Base-by-base conservation (phyloP, 148 eudicot species). In the Diospyros lotus region DNA sequence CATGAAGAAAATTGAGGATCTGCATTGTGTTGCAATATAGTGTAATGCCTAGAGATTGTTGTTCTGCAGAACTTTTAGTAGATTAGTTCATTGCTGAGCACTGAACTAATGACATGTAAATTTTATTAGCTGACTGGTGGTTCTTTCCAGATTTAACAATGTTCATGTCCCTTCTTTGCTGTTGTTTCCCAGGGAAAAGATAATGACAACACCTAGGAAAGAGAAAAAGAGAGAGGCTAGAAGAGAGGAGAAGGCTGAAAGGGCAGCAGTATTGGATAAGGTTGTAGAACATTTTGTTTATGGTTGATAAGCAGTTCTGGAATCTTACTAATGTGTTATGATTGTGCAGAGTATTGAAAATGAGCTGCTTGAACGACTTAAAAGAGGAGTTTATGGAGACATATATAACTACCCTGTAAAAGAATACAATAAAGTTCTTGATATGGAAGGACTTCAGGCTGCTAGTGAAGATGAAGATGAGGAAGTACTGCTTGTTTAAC, bases 191-290 rank as follows among this genome's bases (percentile, higher is more conserved):
- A 94, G 98, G 85, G 98, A 94, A 81, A 90, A 89, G 88, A 82
- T 90, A 75, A 89, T 89, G 96, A 82, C 98, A 6, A 77, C 76
- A 28, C 97, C 98, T 13, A 89, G 93, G 82, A 89, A 89, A 81
- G 81, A 84, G 84, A 78, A 38, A 61, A 94, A 89, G 78, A 84
- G 98, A 79, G 98, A 94, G 73, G 71, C 92, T 53, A 84, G 96
- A 77, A 87, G 93, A 75, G 85, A 81, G 80, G 89, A 90, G 65
- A 94, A 94, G 84, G 96, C 98, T 72, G 97, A 89, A 84, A 89
- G 79, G 67, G 96, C 94, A 52, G 98, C 98, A 78, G 72, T 68
- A 14, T 39, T 92, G 63, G 93, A 90, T 50, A 92, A 86, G 86
- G 97, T 94, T 78, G 69, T 8, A 41, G 45, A 28, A 10, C 63